These are phyloP conservation scores for Ascocoryne sarcoides DNA, from an alignment of 2,329 filamentous ascomycete species.

Conservation along the genomic window DNA sequence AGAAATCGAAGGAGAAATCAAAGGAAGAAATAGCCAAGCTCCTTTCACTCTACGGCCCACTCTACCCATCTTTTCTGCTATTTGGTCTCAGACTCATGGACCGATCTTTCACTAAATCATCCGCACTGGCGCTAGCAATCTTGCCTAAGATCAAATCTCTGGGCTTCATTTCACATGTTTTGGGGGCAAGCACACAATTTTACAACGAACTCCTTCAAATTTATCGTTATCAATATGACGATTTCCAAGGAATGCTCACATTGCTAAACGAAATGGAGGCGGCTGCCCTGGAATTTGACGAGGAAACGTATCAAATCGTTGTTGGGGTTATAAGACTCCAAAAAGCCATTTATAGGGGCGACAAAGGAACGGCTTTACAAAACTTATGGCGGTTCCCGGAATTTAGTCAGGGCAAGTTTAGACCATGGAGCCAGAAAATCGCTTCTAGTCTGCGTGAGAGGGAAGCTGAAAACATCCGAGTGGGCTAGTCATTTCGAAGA, in stretches of 20 bases:
- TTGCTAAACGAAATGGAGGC: conserved; percentile 27
- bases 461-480: neutral
- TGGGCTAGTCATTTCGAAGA: too few relatives aligned
- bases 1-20: neutral
- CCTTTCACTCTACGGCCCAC: conserved; percentile 50
- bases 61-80: conserved; percentile 55
- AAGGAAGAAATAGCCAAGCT: conserved; percentile 3
- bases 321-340: conserved; percentile 16
- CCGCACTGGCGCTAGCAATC: conserved; percentile 49
- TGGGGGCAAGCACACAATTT: conserved; percentile 61
- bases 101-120: conserved; percentile 46
- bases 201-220: conserved; percentile 59
- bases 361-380: neutral
- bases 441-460: neutral
- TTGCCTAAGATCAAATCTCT: conserved; percentile 60
- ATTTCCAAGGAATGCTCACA: conserved; percentile 29
- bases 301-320: conserved; percentile 25
- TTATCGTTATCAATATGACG: conserved; percentile 52
- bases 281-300: conserved; percentile 24
- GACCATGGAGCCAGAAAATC: neutral
- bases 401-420: neutral
- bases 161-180: conserved; percentile 60
- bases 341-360: neutral
- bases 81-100: conserved; percentile 49
- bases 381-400: conserved; percentile 1